Base-by-base conservation (phyloP, 257 asterid genomes). In the Solanum arcanum region DNA sequence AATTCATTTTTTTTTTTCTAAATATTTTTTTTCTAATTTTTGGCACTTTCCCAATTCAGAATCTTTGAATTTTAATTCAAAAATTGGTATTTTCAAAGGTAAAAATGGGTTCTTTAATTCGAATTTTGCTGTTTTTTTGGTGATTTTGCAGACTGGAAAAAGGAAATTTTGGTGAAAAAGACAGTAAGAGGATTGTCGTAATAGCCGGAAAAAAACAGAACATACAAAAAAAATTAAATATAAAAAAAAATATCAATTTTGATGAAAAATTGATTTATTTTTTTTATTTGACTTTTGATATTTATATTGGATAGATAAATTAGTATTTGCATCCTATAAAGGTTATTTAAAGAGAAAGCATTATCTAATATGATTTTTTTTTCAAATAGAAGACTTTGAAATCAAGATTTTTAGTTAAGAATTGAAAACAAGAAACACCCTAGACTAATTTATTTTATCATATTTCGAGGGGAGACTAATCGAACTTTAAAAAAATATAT, bases 1-100 rank as follows among this genome's bases (percentile, higher is more conserved):
- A 92, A 89, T 92, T 90, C 99, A 96, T 78, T 87, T 87, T 77
- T 2, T 23, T 78, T 14, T 85, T 73, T 72, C 12, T 7, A 20
- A 25, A 35, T 35, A 13, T 6, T 16, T 81, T 10, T 31, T 85
- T 74, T 74, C 11, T 6, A 23, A 27, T 29, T 47, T 47, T 80
- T 80, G 9, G 68, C 68, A 9, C 27, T 27, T 47, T 27, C 85
- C 44, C 85, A 81, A 81, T 81, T 49, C n/a, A 37, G 31, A 81
- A 37, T 15, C 25, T 68, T 20, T 49, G n/a, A 33, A 68, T 25
- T 70, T 66, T 21, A 44, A 33, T 18, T 31, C 23, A 15, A 39
- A 70, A 70, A 86, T 7, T 9, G 18, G 69, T 9, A 29, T 44
- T 39, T 39, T 85, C 1, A 47, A 27, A 75, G 4, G 12, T 23